A percentile compares a stretch with the other conserved stretches of the same genome.
phyloP scores from a whole-genome alignment of 129 eudicot species.

The Centella asiatica region DNA sequence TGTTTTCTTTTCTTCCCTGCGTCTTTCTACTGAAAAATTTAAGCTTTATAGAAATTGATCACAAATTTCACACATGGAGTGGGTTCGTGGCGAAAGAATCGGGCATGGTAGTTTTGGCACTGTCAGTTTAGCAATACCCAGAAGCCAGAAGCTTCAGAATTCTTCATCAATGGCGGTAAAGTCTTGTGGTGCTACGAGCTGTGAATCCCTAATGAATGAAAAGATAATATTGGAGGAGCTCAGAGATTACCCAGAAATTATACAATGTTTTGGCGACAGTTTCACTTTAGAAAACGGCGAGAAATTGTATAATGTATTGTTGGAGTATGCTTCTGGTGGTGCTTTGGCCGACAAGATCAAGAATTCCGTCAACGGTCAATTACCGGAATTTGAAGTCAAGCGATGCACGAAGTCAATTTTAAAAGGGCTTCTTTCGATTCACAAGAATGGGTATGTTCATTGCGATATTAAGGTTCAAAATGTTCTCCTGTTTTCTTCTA shows the following conservation, averaged over 20 bases:
- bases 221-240: constrained; percentile 42
- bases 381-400: constrained; percentile 39
- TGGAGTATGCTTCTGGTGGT: constrained; percentile 82
- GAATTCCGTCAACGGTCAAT: constrained; percentile 14
- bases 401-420: constrained; percentile 37
- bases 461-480: constrained; percentile 80
- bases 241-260: constrained; percentile 43
- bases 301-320: constrained; percentile 48
- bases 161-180: constrained; percentile 61
- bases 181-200: constrained; percentile 38
- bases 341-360: constrained; percentile 36
- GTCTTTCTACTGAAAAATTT: no score
- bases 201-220: constrained; percentile 46
- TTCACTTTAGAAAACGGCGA: constrained; percentile 46
- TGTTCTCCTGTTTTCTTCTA: constrained; percentile 24
- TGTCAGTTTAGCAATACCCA: constrained; percentile 66
- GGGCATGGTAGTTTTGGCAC: constrained; percentile 88
- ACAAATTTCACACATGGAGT: constrained; percentile 42
- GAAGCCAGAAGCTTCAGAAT: constrained; percentile 7
- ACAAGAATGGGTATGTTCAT: constrained; percentile 60
- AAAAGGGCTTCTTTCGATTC: constrained; percentile 56
- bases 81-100: constrained; percentile 61
- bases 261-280: constrained; percentile 46
- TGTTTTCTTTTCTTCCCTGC: no score
- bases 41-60: neutral